Conservation (phyloP, 495 filamentous ascomycete genomes). For the Penicillium paxilli region DNA sequence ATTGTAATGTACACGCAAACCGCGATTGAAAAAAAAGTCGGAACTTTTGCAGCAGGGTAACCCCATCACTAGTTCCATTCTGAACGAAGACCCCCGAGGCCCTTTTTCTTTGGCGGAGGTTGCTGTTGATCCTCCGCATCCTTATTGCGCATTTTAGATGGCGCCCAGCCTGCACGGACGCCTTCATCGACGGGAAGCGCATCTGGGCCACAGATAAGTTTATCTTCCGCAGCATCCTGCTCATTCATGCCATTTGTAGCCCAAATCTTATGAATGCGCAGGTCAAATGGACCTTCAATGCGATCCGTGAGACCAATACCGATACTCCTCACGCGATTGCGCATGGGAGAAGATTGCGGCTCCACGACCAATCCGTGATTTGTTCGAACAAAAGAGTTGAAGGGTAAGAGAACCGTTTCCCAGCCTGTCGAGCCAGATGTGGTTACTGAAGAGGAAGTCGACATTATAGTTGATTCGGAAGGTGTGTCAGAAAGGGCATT, state of each 20-base stretch:
- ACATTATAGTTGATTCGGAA: constrained; percentile 40
- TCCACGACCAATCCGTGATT: constrained; percentile 88
- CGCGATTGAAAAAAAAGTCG: background rate
- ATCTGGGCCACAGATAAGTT: constrained; percentile 42
- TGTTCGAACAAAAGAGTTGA: constrained; percentile 91
- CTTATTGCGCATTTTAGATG: background rate
- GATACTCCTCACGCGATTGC: constrained; percentile 78
- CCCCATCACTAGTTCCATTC: constrained; percentile 38
- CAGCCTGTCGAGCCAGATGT: constrained; percentile 68
- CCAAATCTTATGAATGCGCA: constrained; percentile 84
- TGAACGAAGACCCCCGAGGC: constrained; percentile 36
- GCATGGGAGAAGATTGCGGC: constrained; percentile 83
- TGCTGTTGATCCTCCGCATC: constrained; percentile 6
- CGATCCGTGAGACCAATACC: constrained; percentile 89
- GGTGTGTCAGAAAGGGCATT: constrained; percentile 41
- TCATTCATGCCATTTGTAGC: constrained; percentile 54
- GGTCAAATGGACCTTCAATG: constrained; percentile 80
- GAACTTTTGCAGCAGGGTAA: background rate
- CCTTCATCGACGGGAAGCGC: constrained; percentile 46
- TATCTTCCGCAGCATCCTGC: constrained; percentile 40
- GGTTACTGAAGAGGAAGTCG: constrained; percentile 28
- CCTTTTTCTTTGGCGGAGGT: constrained; percentile 28
- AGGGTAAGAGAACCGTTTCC: constrained; percentile 89
- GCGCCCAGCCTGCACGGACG: constrained; percentile 32
- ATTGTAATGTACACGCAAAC: constrained; percentile 13